Percentiles rank a stretch among this genome's conserved stretches.
phyloP scores from a whole-genome alignment of 1,139 yeast genomes.

The Meyerozyma carpophila region DNA sequence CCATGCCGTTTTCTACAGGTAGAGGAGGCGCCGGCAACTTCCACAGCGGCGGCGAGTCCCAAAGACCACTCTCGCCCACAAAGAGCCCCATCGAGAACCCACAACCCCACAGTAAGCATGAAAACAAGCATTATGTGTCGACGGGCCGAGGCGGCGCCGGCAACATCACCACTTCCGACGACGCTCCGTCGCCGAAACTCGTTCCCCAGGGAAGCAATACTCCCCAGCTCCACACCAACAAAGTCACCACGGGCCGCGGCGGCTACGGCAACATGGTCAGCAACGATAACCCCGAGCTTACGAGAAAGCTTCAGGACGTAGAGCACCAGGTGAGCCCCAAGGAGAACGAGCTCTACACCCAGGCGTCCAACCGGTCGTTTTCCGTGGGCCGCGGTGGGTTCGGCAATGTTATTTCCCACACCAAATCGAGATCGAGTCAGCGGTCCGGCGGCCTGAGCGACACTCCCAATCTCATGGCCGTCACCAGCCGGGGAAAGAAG shows the following conservation, averaged over 20 bases:
- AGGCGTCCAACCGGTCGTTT: constrained; percentile 34
- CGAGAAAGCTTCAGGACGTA: constrained; percentile 69
- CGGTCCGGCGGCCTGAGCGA: neutral
- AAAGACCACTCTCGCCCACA: constrained; percentile 15
- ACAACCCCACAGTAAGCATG: constrained; percentile 6
- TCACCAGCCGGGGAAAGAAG: constrained; percentile 20
- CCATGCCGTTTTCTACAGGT: constrained; percentile 18
- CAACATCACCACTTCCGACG: constrained; percentile 46
- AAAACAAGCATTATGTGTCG: constrained; percentile 42
- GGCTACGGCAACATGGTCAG: constrained; percentile 76
- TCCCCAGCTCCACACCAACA: constrained; percentile 54
- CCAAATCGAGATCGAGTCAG: constrained; percentile 6
- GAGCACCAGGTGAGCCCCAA: constrained; percentile 27
- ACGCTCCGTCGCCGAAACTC: constrained; percentile 48
- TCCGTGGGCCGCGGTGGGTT: constrained; percentile 46
- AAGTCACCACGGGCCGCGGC: constrained; percentile 73
- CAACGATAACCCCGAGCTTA: constrained; percentile 55
- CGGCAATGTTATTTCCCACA: constrained; percentile 37
- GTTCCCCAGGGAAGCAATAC: constrained; percentile 60
- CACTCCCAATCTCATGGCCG: constrained; percentile 18
- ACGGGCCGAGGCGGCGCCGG: constrained; percentile 85
- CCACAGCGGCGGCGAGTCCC: constrained; percentile 9
- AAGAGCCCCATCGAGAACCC: constrained; percentile 7
- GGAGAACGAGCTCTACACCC: constrained; percentile 29
- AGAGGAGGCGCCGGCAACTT: constrained; percentile 23